These are phyloP conservation scores for Niebla homalea DNA, from an alignment of 495 filamentous ascomycete species.

Conservation along the genomic window DNA sequence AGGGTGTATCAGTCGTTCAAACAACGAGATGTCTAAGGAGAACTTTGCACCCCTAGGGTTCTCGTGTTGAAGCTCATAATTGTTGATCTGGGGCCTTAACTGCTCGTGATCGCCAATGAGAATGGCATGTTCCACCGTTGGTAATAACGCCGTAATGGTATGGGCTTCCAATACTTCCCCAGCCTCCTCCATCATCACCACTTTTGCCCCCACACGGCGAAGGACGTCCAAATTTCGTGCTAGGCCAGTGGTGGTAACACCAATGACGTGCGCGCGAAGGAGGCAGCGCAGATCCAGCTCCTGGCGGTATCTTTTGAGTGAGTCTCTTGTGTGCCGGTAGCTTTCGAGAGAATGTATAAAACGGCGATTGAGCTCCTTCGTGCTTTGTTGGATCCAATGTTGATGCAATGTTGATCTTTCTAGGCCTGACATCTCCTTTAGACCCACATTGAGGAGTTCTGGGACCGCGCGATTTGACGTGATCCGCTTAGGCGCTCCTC, in stretches of 20 bases:
- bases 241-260: conserved; percentile 62
- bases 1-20: conserved; percentile 51
- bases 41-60: conserved; percentile 41
- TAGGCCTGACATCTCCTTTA: conserved; percentile 16
- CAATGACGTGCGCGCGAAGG: conserved; percentile 43
- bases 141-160: conserved; percentile 52
- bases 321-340: conserved; percentile 17
- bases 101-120: conserved; percentile 69
- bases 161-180: conserved; percentile 66
- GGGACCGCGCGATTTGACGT: conserved; percentile 7
- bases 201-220: conserved; percentile 45
- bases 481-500: conserved; percentile 5
- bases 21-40: conserved; percentile 51
- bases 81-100: conserved; percentile 54
- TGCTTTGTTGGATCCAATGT: conserved; percentile 36
- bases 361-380: conserved; percentile 21
- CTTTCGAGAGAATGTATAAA: conserved; percentile 26
- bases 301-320: conserved; percentile 16
- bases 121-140: conserved; percentile 57
- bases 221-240: conserved; percentile 53
- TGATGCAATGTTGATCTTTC: conserved; percentile 19
- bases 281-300: conserved; percentile 28
- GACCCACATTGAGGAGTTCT: conserved; percentile 7
- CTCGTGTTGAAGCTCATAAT: conserved; percentile 49
- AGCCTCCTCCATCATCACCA: conserved; percentile 66